These are phyloP conservation scores for Allantophomopsis lycopodina DNA, from an alignment of 2,329 filamentous ascomycete species.

Conservation along the genomic window DNA sequence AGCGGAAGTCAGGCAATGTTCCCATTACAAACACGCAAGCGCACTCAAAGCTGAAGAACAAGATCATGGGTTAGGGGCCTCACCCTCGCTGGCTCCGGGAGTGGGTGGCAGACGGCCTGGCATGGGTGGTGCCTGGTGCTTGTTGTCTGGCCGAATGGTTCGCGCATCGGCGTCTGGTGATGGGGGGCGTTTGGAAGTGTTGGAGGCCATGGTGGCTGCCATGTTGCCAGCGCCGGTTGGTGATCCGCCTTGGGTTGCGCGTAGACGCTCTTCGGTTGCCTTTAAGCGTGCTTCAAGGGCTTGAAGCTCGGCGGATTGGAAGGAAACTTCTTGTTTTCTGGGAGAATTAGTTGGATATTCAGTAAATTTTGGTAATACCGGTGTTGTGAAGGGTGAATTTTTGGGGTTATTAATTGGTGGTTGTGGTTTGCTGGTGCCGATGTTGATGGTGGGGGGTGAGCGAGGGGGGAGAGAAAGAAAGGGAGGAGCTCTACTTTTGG, in stretches of 20 bases:
- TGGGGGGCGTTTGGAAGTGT: slow-evolving; percentile 3
- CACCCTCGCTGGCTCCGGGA: slow-evolving; percentile 20
- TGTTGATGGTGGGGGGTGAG: not conserved
- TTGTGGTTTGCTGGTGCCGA: too few relatives aligned
- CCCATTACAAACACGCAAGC: too few relatives aligned
- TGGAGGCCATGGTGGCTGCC: slow-evolving; percentile 2
- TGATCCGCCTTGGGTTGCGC: slow-evolving; percentile 16
- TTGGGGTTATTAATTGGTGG: too few relatives aligned
- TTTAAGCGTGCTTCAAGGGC: slow-evolving; percentile 71
- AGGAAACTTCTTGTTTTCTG: slow-evolving; percentile 69
- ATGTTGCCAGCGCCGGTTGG: slow-evolving; percentile 11
- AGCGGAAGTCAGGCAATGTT: too few relatives aligned
- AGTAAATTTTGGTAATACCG: too few relatives aligned
- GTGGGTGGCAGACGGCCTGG: slow-evolving; percentile 18
- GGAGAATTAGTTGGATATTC: not conserved
- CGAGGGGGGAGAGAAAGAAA: not conserved
- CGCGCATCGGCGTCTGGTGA: slow-evolving; percentile 6
- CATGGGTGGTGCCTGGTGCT: slow-evolving; percentile 6
- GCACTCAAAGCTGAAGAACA: too few relatives aligned
- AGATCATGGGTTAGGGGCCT: slow-evolving; percentile 1
- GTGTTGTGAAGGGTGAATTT: too few relatives aligned
- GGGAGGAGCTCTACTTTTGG: slow-evolving; percentile 53
- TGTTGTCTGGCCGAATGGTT: not conserved
- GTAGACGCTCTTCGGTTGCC: slow-evolving; percentile 72
- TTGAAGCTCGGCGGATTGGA: slow-evolving; percentile 68